phyloP scores from a whole-genome alignment of 2,329 filamentous ascomycete species.

The Aspergillus neotritici region DNA sequence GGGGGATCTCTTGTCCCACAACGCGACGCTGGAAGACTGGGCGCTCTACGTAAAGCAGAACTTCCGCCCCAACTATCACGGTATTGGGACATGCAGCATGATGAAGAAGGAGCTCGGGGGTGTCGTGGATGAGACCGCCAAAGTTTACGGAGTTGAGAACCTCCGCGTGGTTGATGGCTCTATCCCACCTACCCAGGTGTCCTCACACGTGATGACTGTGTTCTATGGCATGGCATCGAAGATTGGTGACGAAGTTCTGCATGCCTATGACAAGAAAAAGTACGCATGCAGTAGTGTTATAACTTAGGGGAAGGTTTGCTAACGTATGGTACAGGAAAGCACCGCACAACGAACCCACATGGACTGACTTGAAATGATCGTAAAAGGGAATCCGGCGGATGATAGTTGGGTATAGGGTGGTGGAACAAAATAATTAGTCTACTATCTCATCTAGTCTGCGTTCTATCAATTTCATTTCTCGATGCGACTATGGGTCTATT shows the following conservation, averaged over 20 bases:
- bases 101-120: conserved; percentile 26
- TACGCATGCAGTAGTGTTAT: too few relatives aligned
- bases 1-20: conserved; percentile 7
- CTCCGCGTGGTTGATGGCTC: conserved; percentile 36
- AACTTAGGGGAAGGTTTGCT: too few relatives aligned
- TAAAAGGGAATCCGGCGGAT: too few relatives aligned
- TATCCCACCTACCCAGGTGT: conserved; percentile 30
- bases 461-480: too few relatives aligned
- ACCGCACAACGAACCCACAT: too few relatives aligned
- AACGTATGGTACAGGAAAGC: too few relatives aligned
- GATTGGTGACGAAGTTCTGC: conserved; percentile 16
- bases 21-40: conserved; percentile 22
- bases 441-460: too few relatives aligned
- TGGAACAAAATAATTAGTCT: too few relatives aligned
- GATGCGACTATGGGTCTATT: too few relatives aligned
- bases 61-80: conserved; percentile 29
- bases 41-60: conserved; percentile 17
- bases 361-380: too few relatives aligned
- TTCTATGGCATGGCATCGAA: conserved; percentile 28
- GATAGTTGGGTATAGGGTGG: too few relatives aligned
- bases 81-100: conserved; percentile 31
- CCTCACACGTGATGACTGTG: conserved; percentile 26
- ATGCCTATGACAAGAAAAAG: conserved; percentile 7
- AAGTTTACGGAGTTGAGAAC: conserved; percentile 27
- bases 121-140: conserved; percentile 26